Base-by-base conservation (phyloP, 2,329 filamentous ascomycete species). In the Colletotrichum sidae region DNA sequence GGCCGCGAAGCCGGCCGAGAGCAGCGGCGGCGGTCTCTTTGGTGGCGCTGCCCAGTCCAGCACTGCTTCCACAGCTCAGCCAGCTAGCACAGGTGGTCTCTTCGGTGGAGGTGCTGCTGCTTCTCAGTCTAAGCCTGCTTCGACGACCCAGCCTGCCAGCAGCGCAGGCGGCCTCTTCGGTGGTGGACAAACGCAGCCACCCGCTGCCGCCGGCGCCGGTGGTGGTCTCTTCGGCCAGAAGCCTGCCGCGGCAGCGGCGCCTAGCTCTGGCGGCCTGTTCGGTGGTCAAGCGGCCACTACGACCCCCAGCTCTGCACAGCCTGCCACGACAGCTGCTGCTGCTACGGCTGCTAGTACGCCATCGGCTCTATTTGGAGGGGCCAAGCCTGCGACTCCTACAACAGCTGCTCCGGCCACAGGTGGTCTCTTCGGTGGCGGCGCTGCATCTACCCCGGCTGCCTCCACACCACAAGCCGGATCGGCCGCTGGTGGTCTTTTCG, bases 351-450 rank as follows among this genome's bases (percentile, higher is more conserved):
- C 65, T 17, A 55, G 62, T 50, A 41, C 45, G 35, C 41, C 41
- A n/a, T 42, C 67, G 56, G 72, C 75, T 9, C 68, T 83, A 17
- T 85, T 86, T 57, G 77, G 79, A 55, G 70, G 78, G 57, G 70
- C 76, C 15, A 82, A 81, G 71, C 75, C 78, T 42, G 73, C 79
- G 9, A 72, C 72, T 15, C 74, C 78, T 39, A 65, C 75, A 4
- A 58, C 72, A 7, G 66, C 72, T 12, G 63, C 71, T 11, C 59
- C 72, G 17, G 70, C 72, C 60, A 37, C 67, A 51, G 33, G 65
- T 17, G 67, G 67, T 42, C 67, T 83, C 12, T 85, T 86, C 25
- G 25, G 25, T 55, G 77, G 76, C n/a, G 82, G 81, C 70, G 74
- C 78, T 38, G 73, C 78, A 12, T 72, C 77, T 11, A 65, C 78